phyloP scores from a whole-genome alignment of 2,329 filamentous ascomycete species.

The Chaetomium globosum region DNA sequence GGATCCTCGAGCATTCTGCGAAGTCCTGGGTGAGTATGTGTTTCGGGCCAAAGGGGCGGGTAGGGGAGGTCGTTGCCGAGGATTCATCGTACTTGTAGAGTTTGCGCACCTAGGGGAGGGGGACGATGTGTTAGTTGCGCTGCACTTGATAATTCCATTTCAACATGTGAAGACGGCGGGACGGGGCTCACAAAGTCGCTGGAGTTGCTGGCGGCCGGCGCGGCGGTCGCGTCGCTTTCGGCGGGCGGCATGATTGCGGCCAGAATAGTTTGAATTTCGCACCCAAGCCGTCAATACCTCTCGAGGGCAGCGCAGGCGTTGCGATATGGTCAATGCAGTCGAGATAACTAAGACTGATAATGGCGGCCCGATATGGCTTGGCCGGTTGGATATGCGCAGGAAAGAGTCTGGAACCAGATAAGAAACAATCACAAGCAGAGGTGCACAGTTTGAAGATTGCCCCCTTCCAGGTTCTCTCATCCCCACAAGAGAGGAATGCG shows the following conservation, averaged over 20 bases:
- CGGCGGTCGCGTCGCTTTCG: constrained; percentile 44
- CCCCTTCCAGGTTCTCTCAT: constrained; percentile 21
- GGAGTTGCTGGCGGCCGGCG: constrained; percentile 68
- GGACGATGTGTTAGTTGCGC: constrained; percentile 26
- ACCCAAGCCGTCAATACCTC: neutral
- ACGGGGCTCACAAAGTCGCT: constrained; percentile 84
- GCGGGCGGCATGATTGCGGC: constrained; percentile 41
- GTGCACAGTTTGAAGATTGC: constrained; percentile 28
- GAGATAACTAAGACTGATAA: constrained; percentile 17
- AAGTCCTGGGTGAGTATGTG: constrained; percentile 40
- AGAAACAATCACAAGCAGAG: constrained; percentile 23
- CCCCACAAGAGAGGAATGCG: constrained; percentile 29
- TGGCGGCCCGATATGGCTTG: constrained; percentile 23
- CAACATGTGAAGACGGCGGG: neutral
- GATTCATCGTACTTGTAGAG: constrained; percentile 80
- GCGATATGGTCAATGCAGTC: constrained; percentile 12
- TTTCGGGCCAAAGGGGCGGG: constrained; percentile 28
- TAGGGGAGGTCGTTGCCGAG: constrained; percentile 13
- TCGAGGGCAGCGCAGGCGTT: constrained; percentile 11
- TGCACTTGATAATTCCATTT: neutral
- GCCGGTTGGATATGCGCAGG: neutral
- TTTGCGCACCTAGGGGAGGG: constrained; percentile 72
- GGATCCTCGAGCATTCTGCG: constrained; percentile 93
- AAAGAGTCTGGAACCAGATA: constrained; percentile 21
- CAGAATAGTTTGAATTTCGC: neutral